These are phyloP conservation scores for Gomphus bonarii DNA, from an alignment of 1,284 basidiomycete species.

Conservation along the genomic window DNA sequence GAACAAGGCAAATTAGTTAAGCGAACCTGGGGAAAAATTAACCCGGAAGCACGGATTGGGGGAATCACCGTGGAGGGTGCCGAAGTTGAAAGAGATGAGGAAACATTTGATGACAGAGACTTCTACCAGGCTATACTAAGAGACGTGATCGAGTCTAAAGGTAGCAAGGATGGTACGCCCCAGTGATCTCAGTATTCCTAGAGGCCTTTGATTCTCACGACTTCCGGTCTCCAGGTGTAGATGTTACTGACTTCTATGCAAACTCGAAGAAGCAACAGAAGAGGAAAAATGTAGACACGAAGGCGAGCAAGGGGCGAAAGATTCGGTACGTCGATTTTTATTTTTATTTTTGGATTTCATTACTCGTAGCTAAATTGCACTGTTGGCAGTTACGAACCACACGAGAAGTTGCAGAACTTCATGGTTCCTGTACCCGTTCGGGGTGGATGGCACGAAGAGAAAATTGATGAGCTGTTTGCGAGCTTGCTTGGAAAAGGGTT, in stretches of 20 bases:
- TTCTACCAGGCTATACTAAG: conserved; percentile 86
- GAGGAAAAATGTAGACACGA: conserved; percentile 82
- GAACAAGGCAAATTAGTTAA: conserved; percentile 46
- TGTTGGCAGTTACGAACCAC: conserved; percentile 67
- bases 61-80: conserved; percentile 18
- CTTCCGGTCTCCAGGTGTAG: background rate
- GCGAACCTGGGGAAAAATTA: conserved; percentile 45
- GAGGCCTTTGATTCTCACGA: background rate
- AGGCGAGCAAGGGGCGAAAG: conserved; percentile 88
- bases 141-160: conserved; percentile 74
- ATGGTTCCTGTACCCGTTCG: conserved; percentile 75
- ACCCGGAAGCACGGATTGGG: conserved; percentile 35
- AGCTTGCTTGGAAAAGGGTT: conserved; percentile 58
- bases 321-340: conserved; percentile 42
- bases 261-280: conserved; percentile 46
- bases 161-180: conserved; percentile 18
- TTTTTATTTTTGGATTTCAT: background rate
- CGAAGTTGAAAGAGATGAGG: conserved; percentile 30
- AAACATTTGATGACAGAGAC: conserved; percentile 80
- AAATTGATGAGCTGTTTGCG: conserved; percentile 85
- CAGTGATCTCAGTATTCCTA: background rate
- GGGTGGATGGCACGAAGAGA: conserved; percentile 79
- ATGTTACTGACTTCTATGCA: conserved; percentile 6
- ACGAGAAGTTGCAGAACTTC: conserved; percentile 90
- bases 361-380: background rate